A percentile compares a stretch with the other conserved stretches of the same genome.
phyloP scores from a whole-genome alignment of 1,284 basidiomycete species.

The Taiwanofungus camphoratus region DNA sequence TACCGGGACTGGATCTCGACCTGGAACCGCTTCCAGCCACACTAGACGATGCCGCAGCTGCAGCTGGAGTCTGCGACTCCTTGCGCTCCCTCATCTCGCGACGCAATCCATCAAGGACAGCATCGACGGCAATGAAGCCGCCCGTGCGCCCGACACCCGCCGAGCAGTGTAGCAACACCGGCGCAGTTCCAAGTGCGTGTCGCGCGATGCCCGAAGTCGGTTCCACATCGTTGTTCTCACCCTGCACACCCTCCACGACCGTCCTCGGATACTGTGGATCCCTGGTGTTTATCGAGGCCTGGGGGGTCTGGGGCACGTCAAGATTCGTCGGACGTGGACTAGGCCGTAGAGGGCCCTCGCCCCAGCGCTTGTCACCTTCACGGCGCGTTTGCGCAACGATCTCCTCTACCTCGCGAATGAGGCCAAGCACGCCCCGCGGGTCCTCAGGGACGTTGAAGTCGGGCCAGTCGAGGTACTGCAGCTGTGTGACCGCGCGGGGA shows the following conservation, averaged over 20 bases:
- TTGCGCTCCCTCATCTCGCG: conserved; percentile 47
- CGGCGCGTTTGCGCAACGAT: conserved; percentile 49
- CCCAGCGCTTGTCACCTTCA: conserved; percentile 33
- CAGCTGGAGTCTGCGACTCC: conserved; percentile 14
- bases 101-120: conserved; percentile 74
- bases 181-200: conserved; percentile 41
- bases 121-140: conserved; percentile 86
- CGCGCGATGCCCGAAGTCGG: conserved; percentile 43
- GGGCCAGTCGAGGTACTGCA: conserved; percentile 91
- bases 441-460: conserved; percentile 91
- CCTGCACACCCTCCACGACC: conserved; percentile 7
- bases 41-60: conserved; percentile 12
- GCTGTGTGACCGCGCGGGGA: conserved; percentile 63
- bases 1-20: conserved; percentile 6
- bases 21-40: conserved; percentile 10
- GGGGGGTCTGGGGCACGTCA: neutral
- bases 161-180: conserved; percentile 76
- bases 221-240: conserved; percentile 32
- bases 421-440: conserved; percentile 63
- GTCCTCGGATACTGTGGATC: conserved; percentile 5
- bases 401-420: conserved; percentile 60
- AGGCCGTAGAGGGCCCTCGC: conserved; percentile 27
- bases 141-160: conserved; percentile 92
- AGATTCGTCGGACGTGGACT: conserved; percentile 3
- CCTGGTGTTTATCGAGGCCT: conserved; percentile 4